Evolutionary conservation across 192 early-diverging fungal genomes (phyloP), one percentile per base, ranked within the genome.

Genomic region (Linnemannia schmuckeri): DNA sequence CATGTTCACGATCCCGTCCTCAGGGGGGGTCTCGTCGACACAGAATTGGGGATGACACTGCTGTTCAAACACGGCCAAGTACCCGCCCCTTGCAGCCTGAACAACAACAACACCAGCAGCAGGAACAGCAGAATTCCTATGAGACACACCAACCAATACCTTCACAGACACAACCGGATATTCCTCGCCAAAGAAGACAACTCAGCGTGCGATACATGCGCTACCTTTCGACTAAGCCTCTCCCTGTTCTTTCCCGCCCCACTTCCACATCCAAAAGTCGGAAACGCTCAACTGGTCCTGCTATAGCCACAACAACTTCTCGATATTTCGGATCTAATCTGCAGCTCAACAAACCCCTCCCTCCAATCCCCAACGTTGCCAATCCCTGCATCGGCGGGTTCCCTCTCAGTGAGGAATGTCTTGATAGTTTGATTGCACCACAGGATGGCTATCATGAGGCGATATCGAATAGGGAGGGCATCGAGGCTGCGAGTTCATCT

Each of bases 341-440:
- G 20, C 61, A 66, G 30, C 61, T 46, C 37, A 74, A 74, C 72
- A 74, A 74, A 74, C 72, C 72, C 20, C 72, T 74, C 15, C 72
- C 72, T 10, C 72, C 72, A 13, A 74, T 74, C 15, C 72, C 72
- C 1, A 27, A 10, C 8, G 9, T 20, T 17, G 3, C 13, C 70
- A 70, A 22, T 22, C 69, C 38, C 6, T 72, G 22, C 13, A 17
- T 46, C 24, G 30, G 72, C n/a, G 27, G 38, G 7, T 41, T 27
- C 1, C 72, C 44, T 49, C 42, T 41, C 27, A n/a, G 44, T 24
- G 70, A 77, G 13, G 63, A 46, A 9, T 69, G 27, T 66, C 17
- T 69, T 10, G 61, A 46, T 47, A 41, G 40, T 7, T 6, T 37
- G 47, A 42, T 78, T 63, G 10, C 24, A 2, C 35, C 24, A 24